A percentile compares a stretch with the other conserved stretches of the same genome.
phyloP scores from a whole-genome alignment of 1,284 basidiomycete genomes.

The Irpex rosettiformis region DNA sequence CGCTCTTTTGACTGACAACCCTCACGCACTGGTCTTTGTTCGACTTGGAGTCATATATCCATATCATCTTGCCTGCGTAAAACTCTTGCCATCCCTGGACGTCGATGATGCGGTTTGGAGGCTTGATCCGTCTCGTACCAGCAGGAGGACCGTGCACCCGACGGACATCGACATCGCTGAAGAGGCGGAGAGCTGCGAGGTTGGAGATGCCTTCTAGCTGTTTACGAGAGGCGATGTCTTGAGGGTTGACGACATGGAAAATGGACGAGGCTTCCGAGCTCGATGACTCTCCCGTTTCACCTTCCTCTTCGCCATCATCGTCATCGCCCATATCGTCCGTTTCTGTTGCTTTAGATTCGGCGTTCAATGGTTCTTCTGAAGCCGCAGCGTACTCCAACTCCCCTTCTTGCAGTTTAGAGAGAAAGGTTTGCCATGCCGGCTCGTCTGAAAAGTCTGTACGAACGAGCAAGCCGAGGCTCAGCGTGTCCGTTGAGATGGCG shows the following conservation, averaged over 20 bases:
- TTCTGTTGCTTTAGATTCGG: constrained; percentile 19
- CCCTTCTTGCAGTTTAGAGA: constrained; percentile 42
- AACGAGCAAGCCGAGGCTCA: constrained; percentile 52
- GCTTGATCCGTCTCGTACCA: constrained; percentile 40
- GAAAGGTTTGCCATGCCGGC: constrained; percentile 57
- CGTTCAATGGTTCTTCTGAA: too few species aligned
- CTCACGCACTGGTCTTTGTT: constrained; percentile 63
- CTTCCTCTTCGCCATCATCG: constrained; percentile 31
- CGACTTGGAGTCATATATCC: constrained; percentile 70
- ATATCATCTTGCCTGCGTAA: constrained; percentile 64
- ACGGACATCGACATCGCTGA: constrained; percentile 66
- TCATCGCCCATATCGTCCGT: constrained; percentile 15
- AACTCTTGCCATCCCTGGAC: constrained; percentile 65
- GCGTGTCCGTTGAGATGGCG: constrained; percentile 28
- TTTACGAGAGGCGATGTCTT: constrained; percentile 34
- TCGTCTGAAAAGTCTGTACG: constrained; percentile 69
- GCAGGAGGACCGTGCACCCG: constrained; percentile 43
- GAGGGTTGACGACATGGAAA: constrained; percentile 8
- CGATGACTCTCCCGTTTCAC: constrained; percentile 21
- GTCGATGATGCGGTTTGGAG: constrained; percentile 59
- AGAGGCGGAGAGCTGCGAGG: constrained; percentile 57
- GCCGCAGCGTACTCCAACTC: constrained; percentile 44
- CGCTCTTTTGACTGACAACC: constrained; percentile 50
- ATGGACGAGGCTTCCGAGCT: constrained; percentile 4
- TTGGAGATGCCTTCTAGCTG: constrained; percentile 56